A percentile compares a stretch with the other conserved stretches of the same genome.
Evolutionary conservation across 306 rosid species (phyloP).

Genomic region (Oxytropis ochrocephala): DNA sequence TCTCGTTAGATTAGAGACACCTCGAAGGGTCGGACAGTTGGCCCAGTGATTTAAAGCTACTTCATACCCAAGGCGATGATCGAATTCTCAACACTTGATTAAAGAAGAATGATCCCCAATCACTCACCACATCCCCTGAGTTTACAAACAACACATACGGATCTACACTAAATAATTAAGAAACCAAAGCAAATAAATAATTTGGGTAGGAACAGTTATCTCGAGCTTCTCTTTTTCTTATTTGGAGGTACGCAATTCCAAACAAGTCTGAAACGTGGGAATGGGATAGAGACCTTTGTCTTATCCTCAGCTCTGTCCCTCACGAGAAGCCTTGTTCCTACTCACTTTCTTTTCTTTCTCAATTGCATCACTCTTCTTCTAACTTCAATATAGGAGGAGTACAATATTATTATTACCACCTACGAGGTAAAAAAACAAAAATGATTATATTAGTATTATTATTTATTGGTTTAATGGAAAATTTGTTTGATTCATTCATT

Average conservation of each 20-base stretch:
- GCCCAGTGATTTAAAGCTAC: too few relatives aligned
- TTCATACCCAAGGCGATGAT: too few relatives aligned
- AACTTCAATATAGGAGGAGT: background rate
- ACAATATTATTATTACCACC: background rate
- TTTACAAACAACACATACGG: too few relatives aligned
- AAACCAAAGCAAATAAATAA: background rate
- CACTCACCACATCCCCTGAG: too few relatives aligned
- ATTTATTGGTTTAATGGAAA: background rate
- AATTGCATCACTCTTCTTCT: background rate
- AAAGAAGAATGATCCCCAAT: too few relatives aligned
- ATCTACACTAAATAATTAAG: too few relatives aligned
- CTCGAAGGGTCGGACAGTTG: too few relatives aligned
- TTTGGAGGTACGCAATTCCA: constrained; percentile 7
- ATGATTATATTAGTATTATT: background rate
- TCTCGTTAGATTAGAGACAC: too few relatives aligned
- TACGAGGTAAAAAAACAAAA: background rate
- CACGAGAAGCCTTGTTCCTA: constrained; percentile 21
- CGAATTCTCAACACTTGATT: too few relatives aligned
- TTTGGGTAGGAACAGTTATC: background rate
- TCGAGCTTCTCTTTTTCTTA: background rate
- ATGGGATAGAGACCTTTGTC: constrained; percentile 23
- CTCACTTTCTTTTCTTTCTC: background rate
- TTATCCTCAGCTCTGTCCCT: constrained; percentile 15
- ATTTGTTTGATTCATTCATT: background rate
- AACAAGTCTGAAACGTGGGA: constrained; percentile 12